Conservation (phyloP, 1,284 basidiomycete genomes). For the Cronartium quercuum region DNA sequence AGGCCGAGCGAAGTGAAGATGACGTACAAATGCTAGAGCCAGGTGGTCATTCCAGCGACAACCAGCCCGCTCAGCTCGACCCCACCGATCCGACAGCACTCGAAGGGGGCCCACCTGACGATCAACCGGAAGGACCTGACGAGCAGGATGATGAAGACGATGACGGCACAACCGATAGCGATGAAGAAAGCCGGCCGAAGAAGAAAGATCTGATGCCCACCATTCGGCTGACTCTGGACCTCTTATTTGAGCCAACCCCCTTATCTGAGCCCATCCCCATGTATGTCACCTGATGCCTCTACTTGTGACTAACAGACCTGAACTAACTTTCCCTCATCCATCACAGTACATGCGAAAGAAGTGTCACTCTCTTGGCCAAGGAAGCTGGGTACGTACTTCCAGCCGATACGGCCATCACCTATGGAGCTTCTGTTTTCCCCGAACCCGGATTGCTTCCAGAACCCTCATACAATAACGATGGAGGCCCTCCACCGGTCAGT, state of each 20-base stretch:
- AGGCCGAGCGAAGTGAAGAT: slow-evolving; percentile 2
- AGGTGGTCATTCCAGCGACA: slow-evolving; percentile 6
- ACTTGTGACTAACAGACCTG: neutral
- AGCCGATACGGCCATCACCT: slow-evolving; percentile 33
- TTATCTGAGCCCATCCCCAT: neutral
- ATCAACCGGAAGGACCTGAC: neutral
- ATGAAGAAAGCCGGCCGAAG: slow-evolving; percentile 14
- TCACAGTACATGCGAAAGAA: slow-evolving; percentile 10
- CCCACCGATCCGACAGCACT: slow-evolving; percentile 1
- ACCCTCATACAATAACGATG: slow-evolving; percentile 53
- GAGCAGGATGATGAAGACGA: slow-evolving; percentile 24
- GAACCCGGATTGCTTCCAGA: slow-evolving; percentile 50
- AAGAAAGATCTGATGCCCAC: slow-evolving; percentile 28
- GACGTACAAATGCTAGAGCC: slow-evolving; percentile 24
- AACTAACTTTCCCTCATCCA: neutral
- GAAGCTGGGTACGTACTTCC: slow-evolving; percentile 35
- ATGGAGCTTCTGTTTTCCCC: slow-evolving; percentile 21
- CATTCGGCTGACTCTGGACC: slow-evolving; percentile 16
- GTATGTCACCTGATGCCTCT: neutral
- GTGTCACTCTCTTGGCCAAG: slow-evolving; percentile 29
- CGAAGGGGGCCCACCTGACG: neutral
- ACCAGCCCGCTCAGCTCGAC: neutral
- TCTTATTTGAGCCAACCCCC: neutral
- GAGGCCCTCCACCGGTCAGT: slow-evolving; percentile 50
- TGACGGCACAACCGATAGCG: slow-evolving; percentile 13